Percentiles rank a stretch among this genome's conserved stretches.
These are phyloP conservation scores for Pseudomassariella vexata DNA, from an alignment of 2,329 filamentous ascomycete genomes.

Conservation along the genomic window DNA sequence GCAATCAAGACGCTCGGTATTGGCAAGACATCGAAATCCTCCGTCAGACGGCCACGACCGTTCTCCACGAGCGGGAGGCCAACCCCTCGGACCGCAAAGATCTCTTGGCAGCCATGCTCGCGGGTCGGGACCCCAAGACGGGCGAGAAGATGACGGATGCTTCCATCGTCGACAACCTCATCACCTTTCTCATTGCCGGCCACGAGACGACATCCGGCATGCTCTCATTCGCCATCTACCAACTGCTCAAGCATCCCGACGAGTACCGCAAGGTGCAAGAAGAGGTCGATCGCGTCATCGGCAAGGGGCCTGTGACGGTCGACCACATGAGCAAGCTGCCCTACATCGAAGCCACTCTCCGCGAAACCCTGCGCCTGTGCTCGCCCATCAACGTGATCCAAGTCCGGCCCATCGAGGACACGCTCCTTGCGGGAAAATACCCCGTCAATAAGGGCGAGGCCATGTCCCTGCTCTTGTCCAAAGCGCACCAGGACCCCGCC, in stretches of 20 bases:
- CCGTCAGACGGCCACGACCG: constrained; percentile 33
- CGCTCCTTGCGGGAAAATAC: constrained; percentile 57
- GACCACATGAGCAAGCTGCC: constrained; percentile 59
- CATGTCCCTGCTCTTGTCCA: constrained; percentile 42
- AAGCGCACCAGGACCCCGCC: constrained; percentile 54
- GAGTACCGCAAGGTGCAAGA: constrained; percentile 55
- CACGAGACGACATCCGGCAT: constrained; percentile 68
- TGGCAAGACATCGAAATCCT: constrained; percentile 32
- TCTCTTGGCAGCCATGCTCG: constrained; percentile 46
- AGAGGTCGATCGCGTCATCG: constrained; percentile 63
- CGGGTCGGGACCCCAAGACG: constrained; percentile 44
- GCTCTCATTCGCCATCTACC: constrained; percentile 59
- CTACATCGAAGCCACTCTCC: constrained; percentile 57
- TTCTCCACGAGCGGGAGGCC: constrained; percentile 38
- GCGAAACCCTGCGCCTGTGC: constrained; percentile 59
- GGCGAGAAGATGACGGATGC: constrained; percentile 39
- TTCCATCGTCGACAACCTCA: constrained; percentile 45
- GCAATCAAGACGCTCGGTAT: constrained; percentile 21
- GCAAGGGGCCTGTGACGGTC: constrained; percentile 48
- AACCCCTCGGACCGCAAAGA: constrained; percentile 41
- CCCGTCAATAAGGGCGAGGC: constrained; percentile 45
- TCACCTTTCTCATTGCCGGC: constrained; percentile 52
- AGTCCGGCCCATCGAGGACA: constrained; percentile 47
- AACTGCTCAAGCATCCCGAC: constrained; percentile 58
- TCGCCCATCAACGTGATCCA: constrained; percentile 55